Evolutionary conservation across 2,329 filamentous ascomycete species (phyloP).

Genomic region (Dactylella cylindrospora): DNA sequence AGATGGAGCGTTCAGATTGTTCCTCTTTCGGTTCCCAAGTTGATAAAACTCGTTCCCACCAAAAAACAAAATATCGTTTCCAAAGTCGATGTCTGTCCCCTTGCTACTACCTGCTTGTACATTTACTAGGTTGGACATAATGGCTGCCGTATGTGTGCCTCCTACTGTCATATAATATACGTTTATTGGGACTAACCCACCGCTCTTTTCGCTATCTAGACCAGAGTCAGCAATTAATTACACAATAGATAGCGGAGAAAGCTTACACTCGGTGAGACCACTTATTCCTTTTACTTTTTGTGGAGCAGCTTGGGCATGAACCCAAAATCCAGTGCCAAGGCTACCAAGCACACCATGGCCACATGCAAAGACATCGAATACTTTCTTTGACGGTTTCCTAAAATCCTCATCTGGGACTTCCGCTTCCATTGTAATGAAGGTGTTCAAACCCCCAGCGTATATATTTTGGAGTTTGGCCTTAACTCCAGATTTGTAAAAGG

Average conservation of each 20-base stretch:
- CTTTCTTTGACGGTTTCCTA: constrained; percentile 16
- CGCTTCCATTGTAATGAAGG: constrained; percentile 83
- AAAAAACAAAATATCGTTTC: constrained; percentile 87
- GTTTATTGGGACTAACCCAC: constrained; percentile 73
- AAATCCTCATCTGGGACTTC: constrained; percentile 11
- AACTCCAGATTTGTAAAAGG: constrained; percentile 62
- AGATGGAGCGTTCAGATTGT: constrained; percentile 69
- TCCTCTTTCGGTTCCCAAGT: constrained; percentile 85
- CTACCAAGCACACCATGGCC: constrained; percentile 82
- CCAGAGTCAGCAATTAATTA: constrained; percentile 5
- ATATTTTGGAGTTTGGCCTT: constrained; percentile 65
- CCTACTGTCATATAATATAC: constrained; percentile 73
- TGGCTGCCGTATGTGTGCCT: constrained; percentile 74
- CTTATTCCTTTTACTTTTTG: constrained; percentile 81
- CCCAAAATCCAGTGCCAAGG: constrained; percentile 84
- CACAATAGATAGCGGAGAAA: not conserved
- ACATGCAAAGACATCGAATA: constrained; percentile 78
- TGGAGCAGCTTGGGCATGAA: constrained; percentile 75
- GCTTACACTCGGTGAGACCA: constrained; percentile 71
- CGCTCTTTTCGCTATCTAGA: constrained; percentile 67
- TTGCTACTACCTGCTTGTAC: constrained; percentile 60
- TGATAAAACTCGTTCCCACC: constrained; percentile 94
- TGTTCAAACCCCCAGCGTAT: constrained; percentile 81
- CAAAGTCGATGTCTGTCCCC: constrained; percentile 78
- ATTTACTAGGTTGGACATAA: constrained; percentile 78